Percentiles rank a stretch among this genome's conserved stretches.
Evolutionary conservation across 2,329 filamentous ascomycete genomes (phyloP).

Genomic region (Fusarium sp.): DNA sequence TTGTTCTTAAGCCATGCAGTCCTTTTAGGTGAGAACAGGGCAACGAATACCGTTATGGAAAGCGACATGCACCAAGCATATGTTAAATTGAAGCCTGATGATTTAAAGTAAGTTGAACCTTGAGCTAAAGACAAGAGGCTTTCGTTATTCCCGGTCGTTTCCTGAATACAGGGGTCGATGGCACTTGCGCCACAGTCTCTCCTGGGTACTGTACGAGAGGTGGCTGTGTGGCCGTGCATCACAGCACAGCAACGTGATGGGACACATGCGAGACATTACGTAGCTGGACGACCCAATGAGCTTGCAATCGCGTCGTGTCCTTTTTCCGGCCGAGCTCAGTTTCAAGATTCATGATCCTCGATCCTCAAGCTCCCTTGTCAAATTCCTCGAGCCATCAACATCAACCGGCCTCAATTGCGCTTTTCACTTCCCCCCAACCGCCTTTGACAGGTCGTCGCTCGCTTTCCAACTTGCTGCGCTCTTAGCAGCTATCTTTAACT

Average conservation of each 20-base stretch:
- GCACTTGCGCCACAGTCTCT: conserved; percentile 3
- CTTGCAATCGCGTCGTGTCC: conserved; percentile 50
- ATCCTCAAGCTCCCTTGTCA: conserved; percentile 42
- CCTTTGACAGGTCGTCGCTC: conserved; percentile 33
- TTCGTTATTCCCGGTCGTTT: background rate
- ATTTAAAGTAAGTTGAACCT: background rate
- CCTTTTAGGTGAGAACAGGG: background rate
- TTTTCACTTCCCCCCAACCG: conserved; percentile 4
- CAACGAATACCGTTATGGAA: background rate
- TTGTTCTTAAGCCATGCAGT: background rate
- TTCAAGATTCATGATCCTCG: conserved; percentile 43
- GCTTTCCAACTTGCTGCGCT: conserved; percentile 33
- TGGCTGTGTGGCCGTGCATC: conserved; percentile 23
- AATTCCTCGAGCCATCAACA: conserved; percentile 30
- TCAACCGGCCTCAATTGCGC: conserved; percentile 35
- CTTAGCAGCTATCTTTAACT: conserved; percentile 30
- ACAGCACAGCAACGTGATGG: conserved; percentile 5
- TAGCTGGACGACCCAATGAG: conserved; percentile 46
- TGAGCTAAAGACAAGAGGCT: background rate
- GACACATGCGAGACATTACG: conserved; percentile 32
- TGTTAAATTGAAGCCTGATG: background rate
- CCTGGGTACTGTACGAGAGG: background rate
- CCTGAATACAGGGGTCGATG: background rate
- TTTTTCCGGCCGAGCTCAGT: conserved; percentile 44
- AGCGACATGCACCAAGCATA: background rate